phyloP scores from a whole-genome alignment of 2,329 filamentous ascomycete species.

The Fusarium torulosum region DNA sequence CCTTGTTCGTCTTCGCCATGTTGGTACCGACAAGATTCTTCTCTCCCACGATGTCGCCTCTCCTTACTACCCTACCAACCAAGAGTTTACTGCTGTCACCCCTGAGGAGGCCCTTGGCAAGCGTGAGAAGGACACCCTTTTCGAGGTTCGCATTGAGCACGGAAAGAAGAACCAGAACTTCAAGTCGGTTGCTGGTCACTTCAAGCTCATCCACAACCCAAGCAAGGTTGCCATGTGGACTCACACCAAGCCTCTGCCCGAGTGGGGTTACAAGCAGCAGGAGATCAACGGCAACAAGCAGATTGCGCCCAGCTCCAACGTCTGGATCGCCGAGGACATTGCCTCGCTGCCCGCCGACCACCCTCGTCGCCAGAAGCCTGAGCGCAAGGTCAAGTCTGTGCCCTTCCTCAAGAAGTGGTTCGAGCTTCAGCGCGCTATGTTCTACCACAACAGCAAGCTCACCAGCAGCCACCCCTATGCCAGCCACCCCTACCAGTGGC shows the following conservation, averaged over 20 bases:
- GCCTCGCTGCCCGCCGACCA: conserved; percentile 80
- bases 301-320: conserved; percentile 85
- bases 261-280: conserved; percentile 97
- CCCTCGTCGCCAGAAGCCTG: conserved; percentile 79
- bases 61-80: conserved; percentile 95
- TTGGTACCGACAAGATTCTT: conserved; percentile 87
- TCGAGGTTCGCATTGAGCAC: conserved; percentile 90
- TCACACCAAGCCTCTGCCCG: conserved; percentile 91
- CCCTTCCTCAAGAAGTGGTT: conserved; percentile 96
- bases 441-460: conserved; percentile 98
- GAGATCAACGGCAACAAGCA: conserved; percentile 99
- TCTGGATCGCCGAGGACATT: conserved; percentile 95
- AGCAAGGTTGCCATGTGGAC: conserved; percentile 99
- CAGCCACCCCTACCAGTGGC: conserved; percentile 96
- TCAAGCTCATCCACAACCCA: conserved; percentile 94
- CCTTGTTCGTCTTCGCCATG: conserved; percentile 84
- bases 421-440: conserved; percentile 97
- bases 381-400: conserved; percentile 82
- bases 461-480: conserved; percentile 97
- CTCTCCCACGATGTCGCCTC: conserved; percentile 97
- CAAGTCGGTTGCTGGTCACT: conserved; percentile 90
- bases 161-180: conserved; percentile 86
- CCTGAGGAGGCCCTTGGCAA: conserved; percentile 77
- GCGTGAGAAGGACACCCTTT: conserved; percentile 89
- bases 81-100: conserved; percentile 92